A percentile compares a stretch with the other conserved stretches of the same genome.
phyloP scores from a whole-genome alignment of 73 alveolate genomes.

The Tetrahymena malaccensis region DNA sequence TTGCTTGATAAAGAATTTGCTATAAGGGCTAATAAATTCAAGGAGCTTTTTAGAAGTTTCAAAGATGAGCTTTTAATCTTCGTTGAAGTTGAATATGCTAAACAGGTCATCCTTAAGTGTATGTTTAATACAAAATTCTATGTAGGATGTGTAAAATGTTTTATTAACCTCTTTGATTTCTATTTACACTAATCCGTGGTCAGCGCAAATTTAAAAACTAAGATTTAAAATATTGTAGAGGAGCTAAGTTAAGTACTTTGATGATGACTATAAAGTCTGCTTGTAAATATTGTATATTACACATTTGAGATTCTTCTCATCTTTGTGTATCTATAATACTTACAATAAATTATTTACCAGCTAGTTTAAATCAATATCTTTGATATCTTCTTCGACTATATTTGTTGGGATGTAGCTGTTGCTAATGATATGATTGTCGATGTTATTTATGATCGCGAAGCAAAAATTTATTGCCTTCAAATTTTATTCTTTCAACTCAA shows the following conservation, averaged over 20 bases:
- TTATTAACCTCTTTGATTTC: background rate
- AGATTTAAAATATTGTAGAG: background rate
- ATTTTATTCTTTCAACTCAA: background rate
- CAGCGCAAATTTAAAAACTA: background rate
- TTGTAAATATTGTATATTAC: background rate
- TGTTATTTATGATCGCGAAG: background rate
- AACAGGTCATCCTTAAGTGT: background rate
- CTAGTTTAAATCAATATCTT: background rate
- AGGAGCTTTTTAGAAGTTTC: background rate
- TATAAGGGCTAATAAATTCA: background rate
- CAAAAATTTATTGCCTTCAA: background rate
- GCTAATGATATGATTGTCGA: background rate
- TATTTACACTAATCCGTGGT: background rate
- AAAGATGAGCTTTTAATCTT: background rate
- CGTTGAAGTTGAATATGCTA: background rate
- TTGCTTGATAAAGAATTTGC: background rate
- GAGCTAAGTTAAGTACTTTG: background rate
- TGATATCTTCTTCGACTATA: background rate
- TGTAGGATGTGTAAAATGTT: background rate
- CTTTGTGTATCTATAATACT: background rate
- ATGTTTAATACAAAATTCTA: background rate
- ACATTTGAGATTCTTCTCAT: background rate
- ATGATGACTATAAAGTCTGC: background rate
- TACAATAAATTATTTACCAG: background rate
- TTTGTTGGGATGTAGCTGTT: background rate